A percentile compares a stretch with the other conserved stretches of the same genome.
phyloP scores from a whole-genome alignment of 371 early-diverging fungal genomes.

The Mucor circinelloides region DNA sequence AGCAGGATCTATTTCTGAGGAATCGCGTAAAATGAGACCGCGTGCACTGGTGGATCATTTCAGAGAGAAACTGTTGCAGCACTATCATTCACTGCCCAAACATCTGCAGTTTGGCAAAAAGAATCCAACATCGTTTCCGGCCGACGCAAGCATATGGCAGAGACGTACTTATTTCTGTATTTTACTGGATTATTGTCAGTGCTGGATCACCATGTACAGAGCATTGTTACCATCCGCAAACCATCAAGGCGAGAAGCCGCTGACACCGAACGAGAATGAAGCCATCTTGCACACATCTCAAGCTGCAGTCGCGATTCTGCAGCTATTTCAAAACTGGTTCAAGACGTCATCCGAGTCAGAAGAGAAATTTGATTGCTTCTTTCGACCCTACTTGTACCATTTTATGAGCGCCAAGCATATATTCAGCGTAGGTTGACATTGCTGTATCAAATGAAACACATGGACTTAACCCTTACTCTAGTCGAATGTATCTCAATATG shows the following conservation, averaged over 20 bases:
- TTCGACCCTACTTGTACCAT: conserved; percentile 45
- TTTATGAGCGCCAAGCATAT: conserved; percentile 36
- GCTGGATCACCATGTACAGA: conserved; percentile 33
- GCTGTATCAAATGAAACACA: background rate
- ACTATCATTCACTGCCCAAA: conserved; percentile 4
- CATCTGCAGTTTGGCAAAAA: conserved; percentile 3
- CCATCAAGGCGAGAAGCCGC: background rate
- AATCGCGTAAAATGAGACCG: conserved; percentile 12
- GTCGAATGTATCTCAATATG: conserved; percentile 24
- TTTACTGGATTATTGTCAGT: conserved; percentile 35
- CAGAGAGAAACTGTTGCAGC: background rate
- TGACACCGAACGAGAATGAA: conserved; percentile 9
- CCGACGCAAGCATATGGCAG: conserved; percentile 20
- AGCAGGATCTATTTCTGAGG: conserved; percentile 11
- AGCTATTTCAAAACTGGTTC: conserved; percentile 32
- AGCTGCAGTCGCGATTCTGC: conserved; percentile 32
- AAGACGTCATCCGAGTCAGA: conserved; percentile 20
- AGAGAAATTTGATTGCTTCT: conserved; percentile 40
- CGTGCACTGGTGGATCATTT: conserved; percentile 5
- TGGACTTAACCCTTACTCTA: background rate
- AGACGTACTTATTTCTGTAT: conserved; percentile 29
- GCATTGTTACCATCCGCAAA: conserved; percentile 15
- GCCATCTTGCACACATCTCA: conserved; percentile 33
- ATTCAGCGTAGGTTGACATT: conserved; percentile 24
- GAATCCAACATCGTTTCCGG: background rate